Base-by-base conservation (phyloP, 352 stramenopile genomes). In the Globisporangium alternatum region DNA sequence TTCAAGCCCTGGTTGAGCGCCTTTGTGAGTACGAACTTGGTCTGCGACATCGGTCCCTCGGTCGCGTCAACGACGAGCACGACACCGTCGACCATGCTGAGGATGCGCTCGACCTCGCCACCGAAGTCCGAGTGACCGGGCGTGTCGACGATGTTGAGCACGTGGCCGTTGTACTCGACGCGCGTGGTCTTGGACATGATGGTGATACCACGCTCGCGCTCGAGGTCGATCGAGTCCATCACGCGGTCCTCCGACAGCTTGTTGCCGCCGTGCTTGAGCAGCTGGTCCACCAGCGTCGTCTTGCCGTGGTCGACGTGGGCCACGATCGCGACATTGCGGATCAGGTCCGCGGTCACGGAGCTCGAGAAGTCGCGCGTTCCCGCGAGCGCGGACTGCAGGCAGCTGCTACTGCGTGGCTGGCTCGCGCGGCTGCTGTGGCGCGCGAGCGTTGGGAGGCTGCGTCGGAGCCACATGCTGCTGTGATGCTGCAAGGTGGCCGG, bases 171-270 rank as follows among this genome's bases (percentile, higher is more conserved):
- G 77, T 98, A 99, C 66, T 98, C 80, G 57, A 99, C 85, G 33
- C 96, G 87, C 51, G 97, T 99, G 64, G 96, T 97, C 81, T 99
- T 99, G 69, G 89, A 98, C 74, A 98, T 98, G 76, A 99, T 99
- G 19, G 97, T 99, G 70, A 99, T 99, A 19, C 97, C 97, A 19
- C 97, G 94, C 80, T 99, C 97, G 56, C 95, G 91, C 85, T 99
- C 97, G 28, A 99, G 71, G 62, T 98, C 96, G 63, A 98, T 98
- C 58, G 88, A 98, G 79, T 99, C 98, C 97, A 99, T 99, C 3
- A 99, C 92, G 59, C 96, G 86, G 62, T 98, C 93, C 70, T 84
- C 79, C 1, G 72, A 80, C 13, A 92, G 71, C 60, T 60, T 76
- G 80, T 96, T 97, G 71, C 97, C 93, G 60, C 93, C 96, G 75